Base-by-base conservation (phyloP, 1,284 basidiomycete species). In the Agroathelia rolfsii region DNA sequence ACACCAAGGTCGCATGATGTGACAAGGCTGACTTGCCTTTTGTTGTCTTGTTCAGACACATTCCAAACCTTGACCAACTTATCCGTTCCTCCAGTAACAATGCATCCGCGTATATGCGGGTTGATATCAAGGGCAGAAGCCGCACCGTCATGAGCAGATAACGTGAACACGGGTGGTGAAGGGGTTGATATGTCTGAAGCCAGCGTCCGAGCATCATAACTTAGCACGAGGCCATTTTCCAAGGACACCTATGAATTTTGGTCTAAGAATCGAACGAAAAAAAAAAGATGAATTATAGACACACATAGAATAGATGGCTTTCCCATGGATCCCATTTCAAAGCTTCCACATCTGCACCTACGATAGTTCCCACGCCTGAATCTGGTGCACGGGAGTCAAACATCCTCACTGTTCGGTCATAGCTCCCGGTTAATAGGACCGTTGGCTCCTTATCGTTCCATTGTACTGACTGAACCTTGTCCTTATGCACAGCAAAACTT, bases 321-420 rank as follows among this genome's bases (percentile, higher is more conserved):
- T 89, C 80, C 86, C 89, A 96, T 31, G 93, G 94, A 61, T 98
- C 92, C 95, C 95, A 98, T 41, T 81, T 64, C 25, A 97, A 60
- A 28, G 85, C 84, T 58, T 99, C 94, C 9, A 98, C 90, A 57
- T 97, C 94, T 32, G 83, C 81, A 4, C 80, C 85, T 7, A 96
- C 68, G 8, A 76, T 61, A 7, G 81, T 84, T 17, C 77, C 83
- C 3, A 93, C 78, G 26, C 85, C 83, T 3, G 71, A 62, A 32
- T 79, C 78, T 0, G 87, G 86, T 2, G 88, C 76, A 35, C 94
- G 67, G 6, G 86, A 80, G 59, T 99, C 95, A 58, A 95, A 97
- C 14, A 89, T 83, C 36, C 88, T 69, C 17, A 97, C 85, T 0
- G 88, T 93, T 30, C 90, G 75, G 61, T 98, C 95, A 51, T 88